Base-by-base conservation (phyloP, 1,139 yeast species). In the Debaryomyces subglobosus region DNA sequence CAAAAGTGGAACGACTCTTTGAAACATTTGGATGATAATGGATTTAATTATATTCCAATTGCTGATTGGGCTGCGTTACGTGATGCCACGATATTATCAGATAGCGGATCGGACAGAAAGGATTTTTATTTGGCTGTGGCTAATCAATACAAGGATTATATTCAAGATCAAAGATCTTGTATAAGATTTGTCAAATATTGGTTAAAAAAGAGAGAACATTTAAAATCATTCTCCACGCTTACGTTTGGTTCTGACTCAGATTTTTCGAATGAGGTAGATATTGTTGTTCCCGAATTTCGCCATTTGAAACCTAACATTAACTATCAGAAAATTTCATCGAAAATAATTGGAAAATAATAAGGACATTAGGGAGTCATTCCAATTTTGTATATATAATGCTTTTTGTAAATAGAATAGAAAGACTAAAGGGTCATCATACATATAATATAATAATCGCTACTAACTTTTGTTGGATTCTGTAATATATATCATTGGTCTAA, bases 61-160 rank as follows among this genome's bases (percentile, higher is more conserved):
- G 95, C 94, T 23, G 96, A 89, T 69, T 89, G 96, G 94, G 85
- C 92, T 43, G 89, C 96, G 1, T 71, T 91, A 51, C 79, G 92
- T 68, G 90, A 85, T 64, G 88, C 92, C 12, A 86, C 94, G 5
- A 78, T 86, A 43, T 78, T 80, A 45, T 72, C 84, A 1, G 66
- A 64, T 21, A 67, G 51, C 49, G 52, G 64, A n/a, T 62, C 64
- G 1, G 76, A 74, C 41, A 77, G 89, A 66, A 75, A 75, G 51
- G 72, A 73, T 34, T 67, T 86, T 16, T 87, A 85, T 66, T 77
- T 82, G 64, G 77, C 82, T 48, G 70, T 86, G 45, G 78, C 85
- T 57, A 78, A 80, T 53, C 63, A 75, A 21, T 86, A 74, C 58
- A 71, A 68, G 58, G 62, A 74, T 58, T 74, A 65, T 62, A 73